A percentile compares a stretch with the other conserved stretches of the same genome.
phyloP scores from a whole-genome alignment of 192 early-diverging fungal species.

The Chytriomyces hyalinus region DNA sequence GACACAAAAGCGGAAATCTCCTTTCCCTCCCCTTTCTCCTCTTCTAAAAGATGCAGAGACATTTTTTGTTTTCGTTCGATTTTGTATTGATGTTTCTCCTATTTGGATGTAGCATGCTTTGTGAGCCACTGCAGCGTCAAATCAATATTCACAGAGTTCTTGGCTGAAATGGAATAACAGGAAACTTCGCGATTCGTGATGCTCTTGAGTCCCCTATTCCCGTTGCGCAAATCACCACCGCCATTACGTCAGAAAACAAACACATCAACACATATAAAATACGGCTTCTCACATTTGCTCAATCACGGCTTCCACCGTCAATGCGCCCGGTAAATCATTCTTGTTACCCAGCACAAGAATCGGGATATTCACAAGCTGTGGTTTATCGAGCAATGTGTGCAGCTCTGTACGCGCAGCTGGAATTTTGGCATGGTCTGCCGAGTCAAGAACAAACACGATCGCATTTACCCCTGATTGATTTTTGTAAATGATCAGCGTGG shows the following conservation, averaged over 20 bases:
- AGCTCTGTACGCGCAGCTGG: slow-evolving; percentile 92
- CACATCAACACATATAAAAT: background rate
- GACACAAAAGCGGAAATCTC: background rate
- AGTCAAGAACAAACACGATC: slow-evolving; percentile 98
- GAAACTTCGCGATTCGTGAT: slow-evolving; percentile 94
- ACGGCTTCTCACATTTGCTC: slow-evolving; percentile 75
- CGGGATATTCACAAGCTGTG: slow-evolving; percentile 90
- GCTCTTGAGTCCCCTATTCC: slow-evolving; percentile 77
- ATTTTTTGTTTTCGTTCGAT: background rate
- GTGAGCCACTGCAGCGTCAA: slow-evolving; percentile 96
- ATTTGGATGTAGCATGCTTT: slow-evolving; percentile 63
- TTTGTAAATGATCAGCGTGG: background rate
- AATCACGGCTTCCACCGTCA: slow-evolving; percentile 87
- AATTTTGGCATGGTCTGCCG: slow-evolving; percentile 92
- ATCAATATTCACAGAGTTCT: slow-evolving; percentile 98
- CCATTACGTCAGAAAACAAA: slow-evolving; percentile 10
- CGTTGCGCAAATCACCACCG: background rate
- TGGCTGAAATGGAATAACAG: slow-evolving; percentile 98
- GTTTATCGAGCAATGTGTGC: slow-evolving; percentile 88
- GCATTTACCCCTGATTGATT: slow-evolving; percentile 84
- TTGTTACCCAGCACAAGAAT: slow-evolving; percentile 98
- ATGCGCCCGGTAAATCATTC: slow-evolving; percentile 90
- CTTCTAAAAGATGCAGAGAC: background rate
- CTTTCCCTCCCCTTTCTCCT: background rate
- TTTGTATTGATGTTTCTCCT: background rate